A percentile compares a stretch with the other conserved stretches of the same genome.
Conservation (phyloP, 1,139 yeast species). For the Suhomyces taliae region DNA sequence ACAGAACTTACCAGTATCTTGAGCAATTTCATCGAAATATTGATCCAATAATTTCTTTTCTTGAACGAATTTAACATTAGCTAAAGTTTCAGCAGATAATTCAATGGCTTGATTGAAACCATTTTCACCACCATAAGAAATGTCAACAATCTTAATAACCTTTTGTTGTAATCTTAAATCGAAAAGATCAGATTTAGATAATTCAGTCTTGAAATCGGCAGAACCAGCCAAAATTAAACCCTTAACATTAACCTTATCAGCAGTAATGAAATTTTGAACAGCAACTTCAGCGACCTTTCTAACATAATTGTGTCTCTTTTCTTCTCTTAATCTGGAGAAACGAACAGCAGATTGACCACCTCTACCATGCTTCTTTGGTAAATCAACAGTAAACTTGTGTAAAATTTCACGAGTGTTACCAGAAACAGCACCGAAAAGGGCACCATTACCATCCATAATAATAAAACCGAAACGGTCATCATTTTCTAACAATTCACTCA, state of each 20-base stretch:
- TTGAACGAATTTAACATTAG: slow-evolving; percentile 96
- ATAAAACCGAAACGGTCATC: slow-evolving; percentile 97
- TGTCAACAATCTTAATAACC: slow-evolving; percentile 89
- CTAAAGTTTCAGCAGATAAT: slow-evolving; percentile 91
- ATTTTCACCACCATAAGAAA: slow-evolving; percentile 98
- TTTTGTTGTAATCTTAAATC: slow-evolving; percentile 86
- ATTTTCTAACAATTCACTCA: slow-evolving; percentile 87
- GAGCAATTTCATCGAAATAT: slow-evolving; percentile 95
- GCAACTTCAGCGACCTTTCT: slow-evolving; percentile 98
- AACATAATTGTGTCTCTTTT: slow-evolving; percentile 96
- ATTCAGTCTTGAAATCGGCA: slow-evolving; percentile 95
- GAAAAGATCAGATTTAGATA: slow-evolving; percentile 88
- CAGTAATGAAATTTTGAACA: slow-evolving; percentile 91
- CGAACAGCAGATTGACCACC: slow-evolving; percentile 99
- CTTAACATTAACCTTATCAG: slow-evolving; percentile 88
- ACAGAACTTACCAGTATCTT: slow-evolving; percentile 95
- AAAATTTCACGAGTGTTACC: slow-evolving; percentile 96
- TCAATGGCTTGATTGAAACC: slow-evolving; percentile 99
- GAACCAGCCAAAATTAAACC: slow-evolving; percentile 98
- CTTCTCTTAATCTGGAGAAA: slow-evolving; percentile 98
- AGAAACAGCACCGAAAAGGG: slow-evolving; percentile 90
- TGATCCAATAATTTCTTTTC: slow-evolving; percentile 91
- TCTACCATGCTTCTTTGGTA: slow-evolving; percentile 99
- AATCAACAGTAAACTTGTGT: slow-evolving; percentile 94
- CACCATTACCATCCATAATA: slow-evolving; percentile 99